These are phyloP conservation scores for Solanum hybrid DNA, from an alignment of 305 asterid genomes.

Conservation along the genomic window DNA sequence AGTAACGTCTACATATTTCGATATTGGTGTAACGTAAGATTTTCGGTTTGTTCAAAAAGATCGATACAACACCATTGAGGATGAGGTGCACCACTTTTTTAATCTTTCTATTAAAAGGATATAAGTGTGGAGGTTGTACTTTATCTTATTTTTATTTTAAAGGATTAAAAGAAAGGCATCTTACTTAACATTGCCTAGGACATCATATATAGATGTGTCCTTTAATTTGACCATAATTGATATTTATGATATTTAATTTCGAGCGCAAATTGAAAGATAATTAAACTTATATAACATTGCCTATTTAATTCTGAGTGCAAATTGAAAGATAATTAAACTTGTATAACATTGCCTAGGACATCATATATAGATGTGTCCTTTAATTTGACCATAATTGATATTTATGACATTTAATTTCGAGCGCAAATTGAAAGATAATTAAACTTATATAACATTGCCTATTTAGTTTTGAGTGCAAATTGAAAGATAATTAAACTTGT, in stretches of 20 bases:
- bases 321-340: no score
- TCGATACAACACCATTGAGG: no score
- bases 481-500: not conserved
- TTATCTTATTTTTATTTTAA: not conserved
- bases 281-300: no score
- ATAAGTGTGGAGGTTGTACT: not conserved
- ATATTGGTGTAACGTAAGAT: not conserved
- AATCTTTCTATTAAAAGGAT: not conserved
- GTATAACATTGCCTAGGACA: no score
- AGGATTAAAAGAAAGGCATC: not conserved
- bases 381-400: no score
- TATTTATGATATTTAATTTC: accelerated
- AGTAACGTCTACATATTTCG: not conserved
- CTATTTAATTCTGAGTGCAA: no score
- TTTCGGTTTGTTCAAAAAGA: not conserved
- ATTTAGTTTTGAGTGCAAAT: accelerated
- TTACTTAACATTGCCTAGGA: not conserved
- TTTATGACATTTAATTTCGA: no score
- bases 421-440: no score
- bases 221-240: not conserved
- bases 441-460: no score
- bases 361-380: no score
- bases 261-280: no score
- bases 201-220: not conserved
- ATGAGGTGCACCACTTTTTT: not conserved